phyloP scores from a whole-genome alignment of 495 filamentous ascomycete species.

The Apodospora peruviana region DNA sequence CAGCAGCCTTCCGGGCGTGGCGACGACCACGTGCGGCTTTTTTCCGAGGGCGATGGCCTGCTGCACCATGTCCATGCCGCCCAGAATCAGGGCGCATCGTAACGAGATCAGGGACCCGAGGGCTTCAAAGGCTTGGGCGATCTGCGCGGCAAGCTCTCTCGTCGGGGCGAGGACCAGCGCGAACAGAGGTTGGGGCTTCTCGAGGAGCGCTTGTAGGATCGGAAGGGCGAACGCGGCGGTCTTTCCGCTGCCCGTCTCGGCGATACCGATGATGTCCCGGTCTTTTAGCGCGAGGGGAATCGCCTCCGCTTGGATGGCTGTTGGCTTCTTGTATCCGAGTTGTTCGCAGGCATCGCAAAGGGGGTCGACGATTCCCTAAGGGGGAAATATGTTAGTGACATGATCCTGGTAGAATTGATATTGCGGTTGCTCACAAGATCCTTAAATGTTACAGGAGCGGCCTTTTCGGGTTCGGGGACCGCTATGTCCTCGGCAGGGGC shows the following conservation, averaged over 20 bases:
- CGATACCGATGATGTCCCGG: constrained; percentile 85
- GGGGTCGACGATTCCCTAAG: constrained; percentile 69
- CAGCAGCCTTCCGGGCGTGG: constrained; percentile 80
- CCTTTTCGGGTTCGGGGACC: constrained; percentile 16
- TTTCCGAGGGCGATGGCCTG: constrained; percentile 85
- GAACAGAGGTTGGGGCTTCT: constrained; percentile 72
- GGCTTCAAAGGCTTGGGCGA: constrained; percentile 74
- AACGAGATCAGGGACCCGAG: constrained; percentile 80
- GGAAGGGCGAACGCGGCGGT: constrained; percentile 86
- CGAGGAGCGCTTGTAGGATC: constrained; percentile 81
- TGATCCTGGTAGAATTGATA: not conserved
- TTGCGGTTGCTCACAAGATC: constrained; percentile 47
- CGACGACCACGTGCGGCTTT: constrained; percentile 83
- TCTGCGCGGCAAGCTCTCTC: constrained; percentile 87
- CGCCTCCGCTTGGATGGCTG: constrained; percentile 67
- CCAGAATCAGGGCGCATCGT: constrained; percentile 71
- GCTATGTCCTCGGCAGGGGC: constrained; percentile 9
- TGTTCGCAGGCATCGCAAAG: constrained; percentile 80
- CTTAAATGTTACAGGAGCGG: constrained; percentile 62
- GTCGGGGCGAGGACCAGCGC: constrained; percentile 84
- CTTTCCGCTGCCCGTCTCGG: constrained; percentile 93
- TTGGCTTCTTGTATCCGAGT: constrained; percentile 78
- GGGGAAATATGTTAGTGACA: constrained; percentile 10
- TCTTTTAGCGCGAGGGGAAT: constrained; percentile 78
- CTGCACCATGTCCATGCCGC: constrained; percentile 91